Evolutionary conservation across 768 basidiomycete species (phyloP), one percentile per base, ranked within the genome.

Genomic region (Serendipita indica): DNA sequence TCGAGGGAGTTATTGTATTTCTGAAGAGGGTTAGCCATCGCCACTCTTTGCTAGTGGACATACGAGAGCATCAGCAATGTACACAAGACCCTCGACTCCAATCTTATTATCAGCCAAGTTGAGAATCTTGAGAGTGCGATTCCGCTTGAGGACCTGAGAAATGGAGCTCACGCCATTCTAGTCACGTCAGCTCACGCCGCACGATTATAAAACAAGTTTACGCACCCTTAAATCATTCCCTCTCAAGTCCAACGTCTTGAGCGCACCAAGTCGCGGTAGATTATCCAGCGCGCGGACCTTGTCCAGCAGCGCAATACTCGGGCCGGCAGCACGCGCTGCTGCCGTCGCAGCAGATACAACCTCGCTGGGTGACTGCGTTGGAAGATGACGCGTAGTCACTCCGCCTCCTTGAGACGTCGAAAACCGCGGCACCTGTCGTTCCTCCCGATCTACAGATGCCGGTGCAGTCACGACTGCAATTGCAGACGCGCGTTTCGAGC

Each of bases 1-100:
- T 99, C 96, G 20, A 99, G 73, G 57, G 82, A 81, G 1, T 86
- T 80, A 66, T 99, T 99, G 67, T 94, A 96, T 83, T 96, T 97
- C 86, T 94, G 62, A 0, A 52, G 35, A 3, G n/a, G 16, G 16
- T 12, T 33, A n/a, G n/a, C n/a, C n/a, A n/a, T n/a, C 25, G 33
- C 30, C 3, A 6, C 20, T n/a, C 25, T 6, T 18, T 43, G 13
- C n/a, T 25, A 60, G 27, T 20, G 34, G 49, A 73, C 83, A 64
- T 60, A 93, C 91, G 68, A 99, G 69, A 0, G 92, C 86, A 69
- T 99, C 94, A 0, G 91, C 92, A 13, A 99, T 75, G 0, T 77
- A 73, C 1, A 84, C 80, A 7, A 99, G 73, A 57, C 89, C 89
- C 6, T 77, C 72, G 0, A 87, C 79, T 60, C 94, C 94, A 3